These are phyloP conservation scores for Colletotrichum sp. DNA, from an alignment of 2,329 filamentous ascomycete species.

Conservation along the genomic window DNA sequence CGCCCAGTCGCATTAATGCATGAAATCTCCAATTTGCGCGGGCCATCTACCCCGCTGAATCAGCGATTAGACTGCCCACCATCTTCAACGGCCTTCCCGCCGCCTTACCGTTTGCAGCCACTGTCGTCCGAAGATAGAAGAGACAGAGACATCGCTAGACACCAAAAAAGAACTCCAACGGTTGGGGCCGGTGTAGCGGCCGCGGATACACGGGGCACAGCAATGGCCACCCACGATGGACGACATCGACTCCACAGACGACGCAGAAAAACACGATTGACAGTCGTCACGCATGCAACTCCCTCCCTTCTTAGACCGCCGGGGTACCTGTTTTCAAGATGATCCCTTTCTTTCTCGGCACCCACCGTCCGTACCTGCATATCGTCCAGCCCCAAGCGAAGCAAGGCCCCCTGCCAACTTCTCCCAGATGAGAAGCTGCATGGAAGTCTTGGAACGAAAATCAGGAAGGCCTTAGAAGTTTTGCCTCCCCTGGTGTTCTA, in stretches of 20 bases:
- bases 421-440: slow-evolving; percentile 7
- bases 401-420: neutral
- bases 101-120: slow-evolving; percentile 13
- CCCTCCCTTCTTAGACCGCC: neutral
- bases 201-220: neutral
- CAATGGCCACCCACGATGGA: neutral
- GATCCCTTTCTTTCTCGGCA: neutral
- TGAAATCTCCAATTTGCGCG: slow-evolving; percentile 17
- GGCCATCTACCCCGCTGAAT: slow-evolving; percentile 20
- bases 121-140: slow-evolving; percentile 6
- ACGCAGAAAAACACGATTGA: neutral
- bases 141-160: neutral
- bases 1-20: slow-evolving; percentile 15
- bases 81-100: slow-evolving; percentile 19
- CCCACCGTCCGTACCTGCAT: slow-evolving; percentile 10
- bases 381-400: neutral
- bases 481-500: neutral
- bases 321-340: neutral
- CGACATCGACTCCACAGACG: neutral
- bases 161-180: neutral
- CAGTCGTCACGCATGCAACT: neutral
- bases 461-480: neutral
- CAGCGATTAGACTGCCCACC: slow-evolving; percentile 18
- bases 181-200: neutral
- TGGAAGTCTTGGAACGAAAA: slow-evolving; percentile 6